Evolutionary conservation across 495 filamentous ascomycete genomes (phyloP).

Genomic region (Lophium mytilinum): DNA sequence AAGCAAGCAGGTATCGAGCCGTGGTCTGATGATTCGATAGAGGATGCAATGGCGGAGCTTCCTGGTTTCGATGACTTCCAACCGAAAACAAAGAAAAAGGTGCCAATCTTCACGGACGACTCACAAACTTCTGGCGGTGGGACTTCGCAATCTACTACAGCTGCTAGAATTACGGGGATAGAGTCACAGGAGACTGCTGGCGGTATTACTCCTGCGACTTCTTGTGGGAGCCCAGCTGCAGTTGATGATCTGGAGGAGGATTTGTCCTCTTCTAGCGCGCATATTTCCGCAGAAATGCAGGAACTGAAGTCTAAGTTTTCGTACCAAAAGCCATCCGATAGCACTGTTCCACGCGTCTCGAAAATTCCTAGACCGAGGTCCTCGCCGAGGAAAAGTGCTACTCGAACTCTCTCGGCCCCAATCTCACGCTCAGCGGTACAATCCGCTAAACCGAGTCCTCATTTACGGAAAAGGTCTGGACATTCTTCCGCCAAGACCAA

Average conservation of each 20-base stretch:
- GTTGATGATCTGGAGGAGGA: background rate
- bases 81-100: slow-evolving; percentile 29
- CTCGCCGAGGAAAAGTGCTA: background rate
- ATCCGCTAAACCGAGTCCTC: background rate
- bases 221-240: slow-evolving; percentile 5
- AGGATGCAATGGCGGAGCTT: slow-evolving; percentile 51
- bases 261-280: slow-evolving; percentile 5
- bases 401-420: background rate
- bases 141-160: slow-evolving; percentile 8
- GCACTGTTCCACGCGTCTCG: background rate
- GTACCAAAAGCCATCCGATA: background rate
- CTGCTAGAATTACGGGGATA: slow-evolving; percentile 3
- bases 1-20: slow-evolving; percentile 47
- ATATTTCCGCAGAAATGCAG: slow-evolving; percentile 4
- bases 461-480: no score
- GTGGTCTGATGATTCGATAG: slow-evolving; percentile 60
- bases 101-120: slow-evolving; percentile 27
- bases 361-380: background rate
- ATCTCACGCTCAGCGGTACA: background rate
- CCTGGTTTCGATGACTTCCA: slow-evolving; percentile 34
- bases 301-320: slow-evolving; percentile 18
- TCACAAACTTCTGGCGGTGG: background rate
- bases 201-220: slow-evolving; percentile 15
- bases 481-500: no score
- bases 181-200: slow-evolving; percentile 11